Evolutionary conservation across 495 filamentous ascomycete species (phyloP).

Genomic region (Chaetomium cochliodes): DNA sequence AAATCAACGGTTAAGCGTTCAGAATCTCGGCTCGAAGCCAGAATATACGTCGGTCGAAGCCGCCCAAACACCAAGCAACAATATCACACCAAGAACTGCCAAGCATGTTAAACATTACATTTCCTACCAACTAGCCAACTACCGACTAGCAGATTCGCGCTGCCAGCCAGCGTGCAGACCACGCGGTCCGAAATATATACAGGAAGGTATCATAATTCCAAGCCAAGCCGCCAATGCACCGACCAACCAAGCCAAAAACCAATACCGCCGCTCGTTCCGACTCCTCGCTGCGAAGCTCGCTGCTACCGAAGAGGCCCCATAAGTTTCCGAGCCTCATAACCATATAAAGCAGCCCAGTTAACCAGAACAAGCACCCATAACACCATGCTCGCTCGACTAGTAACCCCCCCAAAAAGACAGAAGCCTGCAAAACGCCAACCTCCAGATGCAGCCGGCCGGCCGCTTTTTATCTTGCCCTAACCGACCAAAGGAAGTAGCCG

Average conservation of each 20-base stretch:
- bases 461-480: conserved; percentile 1
- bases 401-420: not conserved
- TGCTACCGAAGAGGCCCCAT: not conserved
- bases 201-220: not conserved
- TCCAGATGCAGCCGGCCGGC: not conserved
- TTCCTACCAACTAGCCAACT: not conserved
- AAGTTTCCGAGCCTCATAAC: not conserved
- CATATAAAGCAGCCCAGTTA: not conserved
- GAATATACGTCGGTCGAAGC: not conserved
- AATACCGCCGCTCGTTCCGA: not conserved
- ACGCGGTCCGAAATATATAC: not conserved
- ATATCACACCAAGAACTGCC: not conserved
- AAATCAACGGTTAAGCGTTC: not conserved
- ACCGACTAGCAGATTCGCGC: no score
- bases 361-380: not conserved
- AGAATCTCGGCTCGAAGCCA: not conserved
- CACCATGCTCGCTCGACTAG: not conserved
- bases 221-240: not conserved
- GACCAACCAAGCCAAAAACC: not conserved
- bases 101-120: not conserved
- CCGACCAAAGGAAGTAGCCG: not conserved
- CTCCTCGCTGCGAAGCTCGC: not conserved
- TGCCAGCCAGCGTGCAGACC: not conserved
- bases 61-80: not conserved
- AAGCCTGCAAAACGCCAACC: not conserved